Percentiles rank a stretch among this genome's conserved stretches.
These are phyloP conservation scores for Tylopilus cervinicoccineus DNA, from an alignment of 768 basidiomycete species.

Conservation along the genomic window DNA sequence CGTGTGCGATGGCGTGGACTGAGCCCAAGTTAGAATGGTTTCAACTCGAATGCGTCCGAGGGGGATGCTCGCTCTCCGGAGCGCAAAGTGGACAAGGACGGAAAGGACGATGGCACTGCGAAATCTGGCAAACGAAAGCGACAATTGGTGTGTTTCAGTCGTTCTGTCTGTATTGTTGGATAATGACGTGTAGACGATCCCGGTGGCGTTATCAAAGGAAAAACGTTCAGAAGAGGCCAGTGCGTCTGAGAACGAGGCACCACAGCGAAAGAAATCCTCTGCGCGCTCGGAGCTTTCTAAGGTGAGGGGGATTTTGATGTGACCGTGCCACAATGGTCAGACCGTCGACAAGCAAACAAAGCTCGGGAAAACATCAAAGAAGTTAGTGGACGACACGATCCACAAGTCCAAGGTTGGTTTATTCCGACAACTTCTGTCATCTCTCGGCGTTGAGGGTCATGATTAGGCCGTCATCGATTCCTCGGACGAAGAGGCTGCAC, in stretches of 20 bases:
- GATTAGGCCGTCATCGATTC: slow-evolving; percentile 26
- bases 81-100: slow-evolving; percentile 7
- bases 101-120: not conserved
- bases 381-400: slow-evolving; percentile 18
- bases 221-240: not conserved
- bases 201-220: not conserved
- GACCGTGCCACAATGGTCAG: not conserved
- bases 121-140: slow-evolving; percentile 10
- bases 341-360: slow-evolving; percentile 9
- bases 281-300: slow-evolving; percentile 10
- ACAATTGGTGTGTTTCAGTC: slow-evolving; percentile 9
- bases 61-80: not conserved
- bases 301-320: not conserved
- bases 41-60: slow-evolving; percentile 5
- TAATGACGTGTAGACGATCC: slow-evolving; percentile 1
- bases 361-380: slow-evolving; percentile 8
- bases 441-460: not conserved
- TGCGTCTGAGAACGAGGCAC: slow-evolving; percentile 1
- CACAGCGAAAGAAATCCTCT: slow-evolving; percentile 10
- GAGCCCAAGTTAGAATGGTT: slow-evolving; percentile 4
- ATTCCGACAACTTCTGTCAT: not conserved
- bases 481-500: slow-evolving; percentile 24
- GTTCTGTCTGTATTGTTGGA: not conserved
- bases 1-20: not conserved
- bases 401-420: slow-evolving; percentile 26